Evolutionary conservation across 495 filamentous ascomycete species (phyloP).

Genomic region (Trichocladium antarcticum): DNA sequence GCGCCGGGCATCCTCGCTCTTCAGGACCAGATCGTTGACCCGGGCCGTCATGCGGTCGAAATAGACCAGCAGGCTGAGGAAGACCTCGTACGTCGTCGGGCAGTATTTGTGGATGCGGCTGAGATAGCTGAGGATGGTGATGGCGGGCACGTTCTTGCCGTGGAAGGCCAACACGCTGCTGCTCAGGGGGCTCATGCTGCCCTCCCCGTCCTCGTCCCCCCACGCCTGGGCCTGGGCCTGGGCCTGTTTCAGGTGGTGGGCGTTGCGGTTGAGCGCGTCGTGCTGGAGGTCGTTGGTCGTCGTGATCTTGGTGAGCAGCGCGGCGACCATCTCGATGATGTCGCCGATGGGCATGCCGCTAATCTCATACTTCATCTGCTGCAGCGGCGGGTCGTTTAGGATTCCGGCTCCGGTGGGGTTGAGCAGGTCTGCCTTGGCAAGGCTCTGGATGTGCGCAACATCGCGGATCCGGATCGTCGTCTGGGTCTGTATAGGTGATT

Average conservation of each 20-base stretch:
- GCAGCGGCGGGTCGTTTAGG: constrained; percentile 38
- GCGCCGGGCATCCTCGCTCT: constrained; percentile 32
- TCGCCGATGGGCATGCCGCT: constrained; percentile 95
- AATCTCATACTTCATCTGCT: constrained; percentile 73
- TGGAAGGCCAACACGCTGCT: constrained; percentile 96
- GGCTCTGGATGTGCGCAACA: constrained; percentile 79
- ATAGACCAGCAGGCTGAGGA: constrained; percentile 88
- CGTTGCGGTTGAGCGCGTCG: constrained; percentile 48
- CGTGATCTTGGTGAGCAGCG: constrained; percentile 95
- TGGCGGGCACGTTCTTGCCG: constrained; percentile 95
- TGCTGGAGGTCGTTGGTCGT: constrained; percentile 93
- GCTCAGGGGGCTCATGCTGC: constrained; percentile 62
- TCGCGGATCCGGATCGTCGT: constrained; percentile 63
- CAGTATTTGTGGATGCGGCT: constrained; percentile 98
- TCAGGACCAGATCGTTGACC: constrained; percentile 57
- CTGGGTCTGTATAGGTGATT: constrained; percentile 20
- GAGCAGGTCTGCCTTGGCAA: constrained; percentile 63
- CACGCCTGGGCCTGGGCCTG: constrained; percentile 31
- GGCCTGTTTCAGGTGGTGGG: constrained; percentile 37
- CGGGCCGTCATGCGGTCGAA: constrained; percentile 98
- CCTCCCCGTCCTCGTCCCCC: constrained; percentile 45
- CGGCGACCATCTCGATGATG: constrained; percentile 99
- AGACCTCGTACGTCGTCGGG: constrained; percentile 96
- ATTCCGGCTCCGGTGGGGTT: constrained; percentile 36
- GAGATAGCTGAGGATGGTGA: constrained; percentile 92